phyloP scores from a whole-genome alignment of 106 monocot species.

The Acorus calamus region DNA sequence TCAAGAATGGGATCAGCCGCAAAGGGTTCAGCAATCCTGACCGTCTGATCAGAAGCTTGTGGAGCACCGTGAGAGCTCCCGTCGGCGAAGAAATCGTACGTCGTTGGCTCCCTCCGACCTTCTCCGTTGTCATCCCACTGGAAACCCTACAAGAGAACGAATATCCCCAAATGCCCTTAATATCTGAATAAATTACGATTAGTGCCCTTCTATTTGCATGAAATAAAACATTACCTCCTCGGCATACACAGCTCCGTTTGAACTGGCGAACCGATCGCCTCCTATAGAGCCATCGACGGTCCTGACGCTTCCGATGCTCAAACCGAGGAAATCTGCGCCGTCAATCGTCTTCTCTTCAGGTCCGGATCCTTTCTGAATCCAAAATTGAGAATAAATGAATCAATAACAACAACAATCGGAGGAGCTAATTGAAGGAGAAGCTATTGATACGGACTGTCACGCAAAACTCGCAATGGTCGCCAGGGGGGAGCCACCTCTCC shows the following conservation, averaged over 20 bases:
- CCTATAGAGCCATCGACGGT: background rate
- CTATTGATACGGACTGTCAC: constrained; percentile 12
- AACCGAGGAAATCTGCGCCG: too few relatives aligned
- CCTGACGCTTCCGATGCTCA: too few relatives aligned
- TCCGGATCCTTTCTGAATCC: constrained; percentile 1
- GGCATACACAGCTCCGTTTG: too few relatives aligned
- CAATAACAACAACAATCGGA: background rate
- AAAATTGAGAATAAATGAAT: background rate
- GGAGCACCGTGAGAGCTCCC: background rate
- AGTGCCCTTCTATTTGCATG: too few relatives aligned
- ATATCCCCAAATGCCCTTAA: background rate
- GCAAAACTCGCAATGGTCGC: constrained; percentile 43
- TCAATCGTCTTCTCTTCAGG: constrained; percentile 2
- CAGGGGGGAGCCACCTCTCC: constrained; percentile 18
- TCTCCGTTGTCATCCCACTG: background rate
- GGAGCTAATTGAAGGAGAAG: background rate
- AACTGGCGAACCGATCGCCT: background rate
- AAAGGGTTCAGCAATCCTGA: constrained; percentile 6
- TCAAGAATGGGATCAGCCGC: constrained; percentile 17
- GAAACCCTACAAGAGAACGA: constrained; percentile 3
- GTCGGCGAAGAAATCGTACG: constrained; percentile 49
- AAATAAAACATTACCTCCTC: too few relatives aligned
- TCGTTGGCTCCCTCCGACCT: constrained; percentile 15
- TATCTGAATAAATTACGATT: too few relatives aligned
- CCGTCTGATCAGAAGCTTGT: constrained; percentile 7